These are phyloP conservation scores for Calonectria pseudoreteaudii DNA, from an alignment of 2,329 filamentous ascomycete species.

Conservation along the genomic window DNA sequence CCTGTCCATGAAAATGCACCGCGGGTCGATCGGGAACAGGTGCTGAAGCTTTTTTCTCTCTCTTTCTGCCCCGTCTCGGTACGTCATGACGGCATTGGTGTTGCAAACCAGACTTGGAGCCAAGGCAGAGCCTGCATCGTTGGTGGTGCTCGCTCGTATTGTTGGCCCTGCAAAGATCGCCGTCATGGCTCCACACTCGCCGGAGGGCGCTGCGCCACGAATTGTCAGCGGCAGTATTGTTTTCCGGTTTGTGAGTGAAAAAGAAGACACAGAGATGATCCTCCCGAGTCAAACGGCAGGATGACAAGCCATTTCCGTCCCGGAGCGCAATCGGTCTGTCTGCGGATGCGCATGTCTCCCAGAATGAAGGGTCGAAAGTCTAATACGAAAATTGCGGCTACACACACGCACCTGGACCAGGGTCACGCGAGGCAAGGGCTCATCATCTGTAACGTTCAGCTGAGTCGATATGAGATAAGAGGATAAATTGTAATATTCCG, in stretches of 20 bases:
- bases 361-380: background rate
- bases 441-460: background rate
- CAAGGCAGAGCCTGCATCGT: background rate
- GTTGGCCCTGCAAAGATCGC: conserved; percentile 21
- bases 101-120: background rate
- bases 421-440: background rate
- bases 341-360: background rate
- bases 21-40: background rate
- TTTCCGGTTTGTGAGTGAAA: background rate
- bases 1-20: background rate
- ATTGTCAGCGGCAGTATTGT: conserved; percentile 28
- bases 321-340: background rate
- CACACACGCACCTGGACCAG: background rate
- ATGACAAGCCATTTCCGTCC: background rate
- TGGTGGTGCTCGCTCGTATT: conserved; percentile 3
- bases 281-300: background rate
- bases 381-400: conserved; percentile 5
- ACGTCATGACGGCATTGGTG: background rate
- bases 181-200: conserved; percentile 30
- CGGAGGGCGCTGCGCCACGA: conserved; percentile 38
- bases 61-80: background rate
- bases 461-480: background rate
- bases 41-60: background rate
- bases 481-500: background rate
- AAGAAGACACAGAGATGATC: background rate